phyloP scores from a whole-genome alignment of 371 early-diverging fungal genomes.

The Mortierella sp. region DNA sequence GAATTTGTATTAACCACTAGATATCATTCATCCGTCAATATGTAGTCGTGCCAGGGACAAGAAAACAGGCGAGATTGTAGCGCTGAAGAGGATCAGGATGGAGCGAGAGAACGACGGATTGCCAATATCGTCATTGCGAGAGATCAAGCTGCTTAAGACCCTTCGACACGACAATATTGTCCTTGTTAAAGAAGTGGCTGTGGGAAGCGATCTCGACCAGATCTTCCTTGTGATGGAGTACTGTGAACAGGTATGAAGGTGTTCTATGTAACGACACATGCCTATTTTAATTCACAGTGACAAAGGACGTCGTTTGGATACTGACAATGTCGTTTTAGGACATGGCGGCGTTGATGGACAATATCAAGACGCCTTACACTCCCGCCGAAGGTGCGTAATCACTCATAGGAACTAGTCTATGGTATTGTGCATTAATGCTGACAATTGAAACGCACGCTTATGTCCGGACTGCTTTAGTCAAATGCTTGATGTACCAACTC shows the following conservation, averaged over 20 bases:
- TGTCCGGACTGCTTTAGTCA: no score
- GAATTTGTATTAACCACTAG: no score
- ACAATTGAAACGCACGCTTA: no score
- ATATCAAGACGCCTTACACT: slow-evolving; percentile 67
- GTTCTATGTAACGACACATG: no score
- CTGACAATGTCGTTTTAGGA: slow-evolving; percentile 56
- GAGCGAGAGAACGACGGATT: slow-evolving; percentile 86
- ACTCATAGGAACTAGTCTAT: no score
- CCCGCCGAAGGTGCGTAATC: slow-evolving; percentile 68
- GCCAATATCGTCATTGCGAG: slow-evolving; percentile 88
- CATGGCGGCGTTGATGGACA: slow-evolving; percentile 74
- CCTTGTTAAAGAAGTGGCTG: slow-evolving; percentile 83
- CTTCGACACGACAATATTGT: slow-evolving; percentile 92
- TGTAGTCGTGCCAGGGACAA: slow-evolving; percentile 72
- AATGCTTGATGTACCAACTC: slow-evolving; percentile 85
- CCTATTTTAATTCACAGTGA: neutral
- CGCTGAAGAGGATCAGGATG: slow-evolving; percentile 91
- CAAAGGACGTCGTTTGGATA: no score
- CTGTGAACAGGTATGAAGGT: slow-evolving; percentile 72
- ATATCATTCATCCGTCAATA: neutral
- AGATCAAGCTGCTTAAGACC: slow-evolving; percentile 90
- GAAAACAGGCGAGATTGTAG: slow-evolving; percentile 75
- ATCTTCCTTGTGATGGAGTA: slow-evolving; percentile 86
- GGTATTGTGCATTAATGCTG: no score
- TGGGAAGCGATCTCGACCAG: slow-evolving; percentile 69